Conservation (phyloP, 2,329 filamentous ascomycete species). For the Alternaria longipes region DNA sequence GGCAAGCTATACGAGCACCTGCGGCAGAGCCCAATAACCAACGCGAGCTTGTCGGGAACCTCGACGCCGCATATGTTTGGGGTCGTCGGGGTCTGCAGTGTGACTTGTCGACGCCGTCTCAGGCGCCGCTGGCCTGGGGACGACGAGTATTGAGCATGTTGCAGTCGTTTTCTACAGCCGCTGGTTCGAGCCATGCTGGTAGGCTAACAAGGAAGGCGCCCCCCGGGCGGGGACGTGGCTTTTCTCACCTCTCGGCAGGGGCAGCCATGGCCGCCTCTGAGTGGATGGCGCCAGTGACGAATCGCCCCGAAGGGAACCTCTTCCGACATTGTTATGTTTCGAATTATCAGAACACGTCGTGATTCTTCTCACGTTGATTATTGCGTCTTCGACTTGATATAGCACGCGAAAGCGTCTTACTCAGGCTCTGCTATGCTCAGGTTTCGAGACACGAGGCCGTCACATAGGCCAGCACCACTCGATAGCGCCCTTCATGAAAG, state of each 20-base stretch:
- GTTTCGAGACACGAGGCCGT: not conserved
- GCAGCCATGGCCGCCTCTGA: not conserved
- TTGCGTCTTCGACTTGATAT: not conserved
- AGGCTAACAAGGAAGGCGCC: slow-evolving; percentile 4
- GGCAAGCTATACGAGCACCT: slow-evolving; percentile 30
- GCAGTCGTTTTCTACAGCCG: not conserved
- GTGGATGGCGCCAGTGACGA: not conserved
- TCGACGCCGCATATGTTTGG: not conserved
- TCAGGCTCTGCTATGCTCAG: not conserved
- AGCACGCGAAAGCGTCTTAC: not conserved
- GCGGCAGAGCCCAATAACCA: not conserved
- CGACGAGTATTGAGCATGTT: not conserved
- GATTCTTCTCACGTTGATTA: not conserved
- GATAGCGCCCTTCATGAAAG: not conserved
- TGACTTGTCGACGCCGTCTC: not conserved
- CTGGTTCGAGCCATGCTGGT: slow-evolving; percentile 10
- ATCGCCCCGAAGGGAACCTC: not conserved
- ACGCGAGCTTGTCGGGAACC: not conserved
- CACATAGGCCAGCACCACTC: no score
- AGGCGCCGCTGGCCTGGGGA: not conserved
- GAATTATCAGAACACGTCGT: not conserved
- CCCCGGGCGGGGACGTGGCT: slow-evolving; percentile 8
- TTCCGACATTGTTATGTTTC: slow-evolving; percentile 18
- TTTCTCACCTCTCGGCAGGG: slow-evolving; percentile 1
- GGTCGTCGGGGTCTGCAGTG: not conserved